Conservation (phyloP, 2,329 filamentous ascomycete species). For the Penicillium sp. region DNA sequence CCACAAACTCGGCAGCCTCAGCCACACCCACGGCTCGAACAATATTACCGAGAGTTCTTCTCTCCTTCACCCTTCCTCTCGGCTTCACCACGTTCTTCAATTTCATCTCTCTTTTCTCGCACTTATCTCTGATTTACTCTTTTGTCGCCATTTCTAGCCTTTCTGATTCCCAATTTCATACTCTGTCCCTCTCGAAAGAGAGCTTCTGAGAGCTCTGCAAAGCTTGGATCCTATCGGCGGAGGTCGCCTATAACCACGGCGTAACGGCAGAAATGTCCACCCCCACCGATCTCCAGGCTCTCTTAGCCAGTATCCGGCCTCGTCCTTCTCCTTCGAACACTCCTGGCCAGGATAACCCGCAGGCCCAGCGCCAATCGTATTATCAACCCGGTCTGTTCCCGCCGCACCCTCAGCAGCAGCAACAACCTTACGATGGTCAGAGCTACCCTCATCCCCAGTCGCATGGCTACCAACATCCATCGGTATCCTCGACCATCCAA, state of each 20-base stretch:
- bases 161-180: constrained; percentile 13
- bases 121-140: constrained; percentile 16
- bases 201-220: constrained; percentile 27
- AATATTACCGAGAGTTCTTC: constrained; percentile 20
- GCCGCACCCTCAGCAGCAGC: constrained; percentile 29
- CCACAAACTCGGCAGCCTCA: constrained; percentile 9
- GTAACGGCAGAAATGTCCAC: constrained; percentile 48
- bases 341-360: constrained; percentile 30
- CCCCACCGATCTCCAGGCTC: constrained; percentile 47
- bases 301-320: constrained; percentile 46
- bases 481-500: constrained; percentile 58
- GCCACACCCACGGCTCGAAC: constrained; percentile 18
- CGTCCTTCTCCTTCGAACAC: constrained; percentile 37
- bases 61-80: constrained; percentile 23
- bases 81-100: constrained; percentile 20
- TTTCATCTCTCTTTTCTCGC: constrained; percentile 21
- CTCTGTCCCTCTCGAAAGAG: constrained; percentile 32
- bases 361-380: constrained; percentile 26
- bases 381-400: constrained; percentile 32
- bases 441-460: constrained; percentile 33
- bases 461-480: constrained; percentile 53
- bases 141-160: constrained; percentile 15
- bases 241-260: constrained; percentile 30
- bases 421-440: constrained; percentile 33
- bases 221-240: constrained; percentile 28